Base-by-base conservation (phyloP, 768 basidiomycete species). In the Scleroderma citrinum region DNA sequence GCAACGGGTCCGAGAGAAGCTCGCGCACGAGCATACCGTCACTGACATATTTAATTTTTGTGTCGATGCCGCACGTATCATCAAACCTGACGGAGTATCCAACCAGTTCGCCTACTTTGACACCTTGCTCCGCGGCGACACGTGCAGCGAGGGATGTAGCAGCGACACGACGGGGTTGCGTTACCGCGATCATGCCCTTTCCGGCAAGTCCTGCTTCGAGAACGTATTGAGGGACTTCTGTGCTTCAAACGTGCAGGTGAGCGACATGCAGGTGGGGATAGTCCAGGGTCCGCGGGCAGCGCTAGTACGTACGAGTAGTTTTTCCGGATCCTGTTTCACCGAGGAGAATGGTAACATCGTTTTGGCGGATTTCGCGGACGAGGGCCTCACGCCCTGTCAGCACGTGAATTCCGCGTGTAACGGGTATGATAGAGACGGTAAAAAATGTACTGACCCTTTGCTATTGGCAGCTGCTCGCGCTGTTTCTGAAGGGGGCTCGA, bases 301-400 rank as follows among this genome's bases (percentile, higher is more conserved):
- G 50, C 47, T 8, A 44, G n/a, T 44, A 83, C 92, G 60, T 67
- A 95, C 95, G 95, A 43, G 96, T 99, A 0, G 95, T 95, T 72
- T 99, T 99, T 54, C 96, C 96, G 17, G 93, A 96, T 12, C 96
- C 96, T 0, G 96, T 98, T 69, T 99, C 96, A 34, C 94, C 96
- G 2, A 99, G 77, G 8, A 99, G 78, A 38, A 98, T 82, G 1
- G 85, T 88, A 7, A 92, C 85, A 63, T 92, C 87, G 72, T 90
- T 85, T 54, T 81, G 76, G 26, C 69, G 67, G 45, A 95, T 83
- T 64, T 84, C 84, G 49, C 79, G 74, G 24, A 92, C 68, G 24
- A 95, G 75, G 24, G 83, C 81, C 20, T 89, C 85, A 62, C 76
- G 82, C 49, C 89, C 92, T 91, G 55, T 47, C 19, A 37, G 23